Percentiles rank a stretch among this genome's conserved stretches.
phyloP scores from a whole-genome alignment of 2,329 filamentous ascomycete species.

The Bisporella sp. region DNA sequence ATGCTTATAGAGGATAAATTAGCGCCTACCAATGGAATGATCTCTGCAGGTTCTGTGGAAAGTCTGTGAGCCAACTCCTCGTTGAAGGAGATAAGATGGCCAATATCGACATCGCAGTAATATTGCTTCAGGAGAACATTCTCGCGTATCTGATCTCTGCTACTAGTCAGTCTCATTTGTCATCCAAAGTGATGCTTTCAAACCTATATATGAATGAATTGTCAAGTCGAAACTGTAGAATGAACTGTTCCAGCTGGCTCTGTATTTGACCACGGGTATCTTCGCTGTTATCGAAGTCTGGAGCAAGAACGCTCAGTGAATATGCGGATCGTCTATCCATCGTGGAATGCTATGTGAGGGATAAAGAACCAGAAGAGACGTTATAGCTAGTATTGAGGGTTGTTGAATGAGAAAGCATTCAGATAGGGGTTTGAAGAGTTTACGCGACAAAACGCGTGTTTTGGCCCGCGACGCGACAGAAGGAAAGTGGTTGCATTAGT shows the following conservation, averaged over 20 bases:
- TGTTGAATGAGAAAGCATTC: background rate
- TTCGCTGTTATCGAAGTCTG: constrained; percentile 52
- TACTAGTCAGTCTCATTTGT: background rate
- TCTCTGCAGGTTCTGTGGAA: constrained; percentile 82
- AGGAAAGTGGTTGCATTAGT: constrained; percentile 10
- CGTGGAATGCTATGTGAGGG: constrained; percentile 3
- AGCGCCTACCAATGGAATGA: constrained; percentile 75
- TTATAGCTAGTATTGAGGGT: background rate
- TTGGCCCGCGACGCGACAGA: constrained; percentile 6
- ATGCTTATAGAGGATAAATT: background rate
- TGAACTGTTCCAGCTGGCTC: constrained; percentile 77
- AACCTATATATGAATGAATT: constrained; percentile 93
- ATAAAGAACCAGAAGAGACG: background rate
- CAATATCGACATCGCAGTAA: constrained; percentile 93
- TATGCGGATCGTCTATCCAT: constrained; percentile 91
- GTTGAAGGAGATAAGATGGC: constrained; percentile 91
- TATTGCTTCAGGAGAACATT: constrained; percentile 93
- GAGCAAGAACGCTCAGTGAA: constrained; percentile 72
- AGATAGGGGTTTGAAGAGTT: background rate
- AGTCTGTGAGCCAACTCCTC: constrained; percentile 90
- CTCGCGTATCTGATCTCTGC: constrained; percentile 87
- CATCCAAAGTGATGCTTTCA: constrained; percentile 11
- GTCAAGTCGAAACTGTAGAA: constrained; percentile 89
- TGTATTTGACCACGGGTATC: constrained; percentile 69
- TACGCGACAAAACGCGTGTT: background rate